Conservation (phyloP, 306 rosid genomes). For the Dalbergia oliveri region DNA sequence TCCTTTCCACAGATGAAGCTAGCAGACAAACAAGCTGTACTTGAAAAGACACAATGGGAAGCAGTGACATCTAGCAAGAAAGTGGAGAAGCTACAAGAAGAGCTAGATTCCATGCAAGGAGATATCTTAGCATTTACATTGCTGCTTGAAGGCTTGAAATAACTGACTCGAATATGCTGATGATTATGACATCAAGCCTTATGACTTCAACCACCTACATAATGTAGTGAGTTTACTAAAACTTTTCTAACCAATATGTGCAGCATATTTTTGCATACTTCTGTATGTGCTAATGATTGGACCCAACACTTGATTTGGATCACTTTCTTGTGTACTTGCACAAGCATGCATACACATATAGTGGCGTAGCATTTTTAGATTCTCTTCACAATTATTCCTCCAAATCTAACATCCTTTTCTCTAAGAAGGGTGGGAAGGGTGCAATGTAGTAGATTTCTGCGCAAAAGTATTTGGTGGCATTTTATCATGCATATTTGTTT, state of each 20-base stretch:
- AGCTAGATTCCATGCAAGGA: constrained; percentile 51
- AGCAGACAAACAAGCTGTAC: constrained; percentile 87
- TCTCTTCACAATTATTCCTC: too few relatives aligned
- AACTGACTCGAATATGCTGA: constrained; percentile 35
- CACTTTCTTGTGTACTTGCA: background rate
- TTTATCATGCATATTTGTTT: too few relatives aligned
- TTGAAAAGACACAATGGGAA: constrained; percentile 81
- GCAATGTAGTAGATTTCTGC: too few relatives aligned
- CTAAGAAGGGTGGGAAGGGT: too few relatives aligned
- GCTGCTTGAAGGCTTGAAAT: constrained; percentile 66
- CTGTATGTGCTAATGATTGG: background rate
- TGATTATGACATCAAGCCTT: constrained; percentile 49
- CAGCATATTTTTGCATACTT: background rate
- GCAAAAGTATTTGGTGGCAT: too few relatives aligned
- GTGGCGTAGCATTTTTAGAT: too few relatives aligned
- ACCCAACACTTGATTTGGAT: background rate
- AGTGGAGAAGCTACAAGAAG: constrained; percentile 44
- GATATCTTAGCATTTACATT: constrained; percentile 51
- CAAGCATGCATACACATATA: too few relatives aligned
- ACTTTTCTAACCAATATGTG: constrained; percentile 8
- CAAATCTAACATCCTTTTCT: too few relatives aligned
- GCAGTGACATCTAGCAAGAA: constrained; percentile 62
- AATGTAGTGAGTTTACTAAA: constrained; percentile 43
- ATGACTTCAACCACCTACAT: constrained; percentile 37
- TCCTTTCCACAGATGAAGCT: constrained; percentile 64